Percentiles rank a stretch among this genome's conserved stretches.
These are phyloP conservation scores for Aspergillus asperescens DNA, from an alignment of 495 filamentous ascomycete species.

Conservation along the genomic window DNA sequence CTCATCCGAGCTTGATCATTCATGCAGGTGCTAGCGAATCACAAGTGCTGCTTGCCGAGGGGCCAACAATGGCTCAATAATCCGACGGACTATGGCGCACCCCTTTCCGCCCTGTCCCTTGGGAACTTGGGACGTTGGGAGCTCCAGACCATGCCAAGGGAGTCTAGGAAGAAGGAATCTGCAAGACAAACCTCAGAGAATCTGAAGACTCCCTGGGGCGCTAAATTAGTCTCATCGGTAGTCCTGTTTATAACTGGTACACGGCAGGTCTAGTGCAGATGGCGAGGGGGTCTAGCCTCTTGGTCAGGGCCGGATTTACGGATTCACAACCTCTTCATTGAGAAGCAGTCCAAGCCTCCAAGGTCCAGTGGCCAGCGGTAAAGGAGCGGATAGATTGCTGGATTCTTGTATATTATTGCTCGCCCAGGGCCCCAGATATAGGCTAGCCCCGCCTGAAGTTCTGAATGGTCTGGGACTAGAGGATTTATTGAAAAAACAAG, in stretches of 20 bases:
- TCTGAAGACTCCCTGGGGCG: neutral
- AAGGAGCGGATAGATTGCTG: neutral
- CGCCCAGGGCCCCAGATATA: neutral
- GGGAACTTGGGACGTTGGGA: conserved; percentile 13
- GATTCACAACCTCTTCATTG: conserved; percentile 4
- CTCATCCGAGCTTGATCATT: neutral
- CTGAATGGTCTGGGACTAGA: no score
- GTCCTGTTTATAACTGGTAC: conserved; percentile 12
- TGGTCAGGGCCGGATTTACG: conserved; percentile 8
- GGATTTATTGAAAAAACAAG: neutral
- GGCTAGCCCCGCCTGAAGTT: neutral
- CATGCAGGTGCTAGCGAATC: conserved; percentile 4
- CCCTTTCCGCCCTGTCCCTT: neutral
- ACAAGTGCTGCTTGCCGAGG: conserved; percentile 2
- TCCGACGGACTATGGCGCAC: neutral
- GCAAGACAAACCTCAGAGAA: neutral
- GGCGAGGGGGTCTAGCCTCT: conserved; percentile 4
- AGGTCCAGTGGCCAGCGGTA: neutral
- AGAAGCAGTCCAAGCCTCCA: conserved; percentile 5
- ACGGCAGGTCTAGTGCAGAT: conserved; percentile 3
- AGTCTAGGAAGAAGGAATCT: conserved; percentile 1
- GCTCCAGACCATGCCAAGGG: conserved; percentile 15
- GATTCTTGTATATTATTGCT: neutral
- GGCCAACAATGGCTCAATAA: conserved; percentile 1
- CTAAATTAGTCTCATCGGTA: conserved; percentile 15